phyloP scores from a whole-genome alignment of 2,329 filamentous ascomycete species.

The Arthrinium phaeospermum region DNA sequence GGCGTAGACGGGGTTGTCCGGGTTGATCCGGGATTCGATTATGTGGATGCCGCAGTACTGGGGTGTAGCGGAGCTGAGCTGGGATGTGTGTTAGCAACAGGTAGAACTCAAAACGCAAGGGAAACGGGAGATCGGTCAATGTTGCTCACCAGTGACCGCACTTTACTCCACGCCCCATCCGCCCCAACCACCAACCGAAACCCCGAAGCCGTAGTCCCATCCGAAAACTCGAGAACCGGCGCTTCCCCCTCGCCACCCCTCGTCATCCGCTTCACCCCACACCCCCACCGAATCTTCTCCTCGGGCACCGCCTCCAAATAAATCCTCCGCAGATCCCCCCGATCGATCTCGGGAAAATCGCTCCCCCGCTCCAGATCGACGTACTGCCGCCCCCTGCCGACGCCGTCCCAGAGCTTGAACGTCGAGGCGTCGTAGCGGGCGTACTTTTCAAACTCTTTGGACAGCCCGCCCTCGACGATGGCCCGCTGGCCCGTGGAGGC shows the following conservation, averaged over 20 bases:
- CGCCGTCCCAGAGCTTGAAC: slow-evolving; percentile 51
- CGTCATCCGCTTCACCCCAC: slow-evolving; percentile 46
- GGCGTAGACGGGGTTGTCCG: not conserved
- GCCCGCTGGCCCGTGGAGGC: slow-evolving; percentile 55
- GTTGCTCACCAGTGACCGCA: slow-evolving; percentile 19
- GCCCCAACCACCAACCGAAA: slow-evolving; percentile 47
- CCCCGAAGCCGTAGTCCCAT: slow-evolving; percentile 32
- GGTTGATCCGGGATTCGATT: not conserved
- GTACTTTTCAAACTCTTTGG: slow-evolving; percentile 53
- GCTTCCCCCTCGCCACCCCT: slow-evolving; percentile 30
- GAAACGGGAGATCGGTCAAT: not conserved
- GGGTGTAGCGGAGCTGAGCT: not conserved
- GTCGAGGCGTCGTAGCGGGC: slow-evolving; percentile 60
- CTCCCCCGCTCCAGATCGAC: slow-evolving; percentile 28
- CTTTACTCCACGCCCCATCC: slow-evolving; percentile 46
- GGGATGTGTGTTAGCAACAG: not conserved
- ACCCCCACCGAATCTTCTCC: slow-evolving; percentile 52
- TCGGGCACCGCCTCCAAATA: slow-evolving; percentile 51
- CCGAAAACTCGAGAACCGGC: slow-evolving; percentile 45
- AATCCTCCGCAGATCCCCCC: slow-evolving; percentile 49
- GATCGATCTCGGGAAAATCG: slow-evolving; percentile 57
- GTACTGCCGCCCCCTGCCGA: slow-evolving; percentile 36
- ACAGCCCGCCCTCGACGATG: slow-evolving; percentile 55
- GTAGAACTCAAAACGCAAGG: not conserved
- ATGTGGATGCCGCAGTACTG: not conserved